phyloP scores from a whole-genome alignment of 306 rosid genomes.

The Ziziphus jujuba region DNA sequence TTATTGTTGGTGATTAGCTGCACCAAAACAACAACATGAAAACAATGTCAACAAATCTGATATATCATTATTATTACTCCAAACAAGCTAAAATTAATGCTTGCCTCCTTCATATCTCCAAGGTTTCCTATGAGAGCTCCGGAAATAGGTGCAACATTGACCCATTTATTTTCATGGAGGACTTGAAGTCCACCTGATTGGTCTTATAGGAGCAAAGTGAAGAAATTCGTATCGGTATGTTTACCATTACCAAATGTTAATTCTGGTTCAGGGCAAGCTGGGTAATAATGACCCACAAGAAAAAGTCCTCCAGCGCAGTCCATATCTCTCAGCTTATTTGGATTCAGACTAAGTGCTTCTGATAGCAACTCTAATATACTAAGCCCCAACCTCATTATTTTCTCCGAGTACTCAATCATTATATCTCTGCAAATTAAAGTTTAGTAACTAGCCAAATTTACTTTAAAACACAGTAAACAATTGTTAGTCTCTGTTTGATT shows the following conservation, averaged over 20 bases:
- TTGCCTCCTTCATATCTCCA: constrained; percentile 37
- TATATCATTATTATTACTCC: too few species aligned
- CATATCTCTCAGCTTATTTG: constrained; percentile 16
- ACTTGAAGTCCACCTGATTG: constrained; percentile 40
- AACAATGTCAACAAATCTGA: too few species aligned
- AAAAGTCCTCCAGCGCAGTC: constrained; percentile 20
- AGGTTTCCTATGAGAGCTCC: constrained; percentile 29
- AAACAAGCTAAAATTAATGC: background rate
- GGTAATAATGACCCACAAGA: constrained; percentile 27
- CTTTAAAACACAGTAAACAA: too few species aligned
- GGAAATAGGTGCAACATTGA: constrained; percentile 15
- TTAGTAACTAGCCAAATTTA: background rate
- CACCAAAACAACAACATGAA: too few species aligned
- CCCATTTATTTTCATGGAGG: constrained; percentile 16
- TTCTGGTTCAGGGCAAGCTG: constrained; percentile 37
- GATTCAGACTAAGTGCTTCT: constrained; percentile 28
- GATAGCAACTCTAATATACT: constrained; percentile 23
- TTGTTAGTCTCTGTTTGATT: too few species aligned
- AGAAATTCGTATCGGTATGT: constrained; percentile 24
- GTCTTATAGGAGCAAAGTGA: constrained; percentile 37
- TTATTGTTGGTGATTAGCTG: too few species aligned
- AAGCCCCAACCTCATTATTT: constrained; percentile 13
- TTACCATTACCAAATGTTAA: constrained; percentile 18
- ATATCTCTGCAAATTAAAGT: constrained; percentile 29
- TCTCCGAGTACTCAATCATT: constrained; percentile 16